Evolutionary conservation across 225 moss, liverwort and hornwort genomes (phyloP).

Genomic region (Pseudoscleropodium purum): DNA sequence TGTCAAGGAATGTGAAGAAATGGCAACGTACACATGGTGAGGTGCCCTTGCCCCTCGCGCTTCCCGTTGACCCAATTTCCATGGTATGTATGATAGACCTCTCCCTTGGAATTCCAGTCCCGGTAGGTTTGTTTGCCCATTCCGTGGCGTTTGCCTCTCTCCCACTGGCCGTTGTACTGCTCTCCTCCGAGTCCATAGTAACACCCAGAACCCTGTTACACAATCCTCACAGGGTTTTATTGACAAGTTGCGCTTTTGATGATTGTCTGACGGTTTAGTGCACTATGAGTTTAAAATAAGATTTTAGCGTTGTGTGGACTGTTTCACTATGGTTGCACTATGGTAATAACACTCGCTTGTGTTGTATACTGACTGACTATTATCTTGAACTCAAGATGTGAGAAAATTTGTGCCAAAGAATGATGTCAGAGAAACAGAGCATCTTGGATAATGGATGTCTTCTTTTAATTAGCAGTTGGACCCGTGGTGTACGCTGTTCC

Average conservation of each 20-base stretch:
- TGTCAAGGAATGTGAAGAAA: background rate
- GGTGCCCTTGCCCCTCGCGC: slow-evolving; percentile 70
- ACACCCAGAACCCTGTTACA: slow-evolving; percentile 58
- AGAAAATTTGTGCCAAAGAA: background rate
- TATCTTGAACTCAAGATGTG: background rate
- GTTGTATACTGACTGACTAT: background rate
- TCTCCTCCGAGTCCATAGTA: slow-evolving; percentile 75
- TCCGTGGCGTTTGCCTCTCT: slow-evolving; percentile 67
- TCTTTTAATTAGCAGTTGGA: background rate
- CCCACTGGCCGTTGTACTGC: slow-evolving; percentile 62
- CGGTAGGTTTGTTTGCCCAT: slow-evolving; percentile 73
- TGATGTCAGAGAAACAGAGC: background rate
- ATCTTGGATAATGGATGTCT: background rate
- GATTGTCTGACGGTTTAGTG: background rate
- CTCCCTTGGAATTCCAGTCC: slow-evolving; percentile 51
- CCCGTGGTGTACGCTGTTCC: background rate
- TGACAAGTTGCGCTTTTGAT: background rate
- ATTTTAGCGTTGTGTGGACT: background rate
- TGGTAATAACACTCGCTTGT: background rate
- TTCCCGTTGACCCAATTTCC: slow-evolving; percentile 74
- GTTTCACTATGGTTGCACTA: background rate
- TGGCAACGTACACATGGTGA: slow-evolving; percentile 52
- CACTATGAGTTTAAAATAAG: background rate
- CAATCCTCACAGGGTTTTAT: background rate
- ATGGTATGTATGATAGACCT: slow-evolving; percentile 59